Evolutionary conservation across 1,139 yeast species (phyloP).

Genomic region (Spencermartinsiella ligniputridi): DNA sequence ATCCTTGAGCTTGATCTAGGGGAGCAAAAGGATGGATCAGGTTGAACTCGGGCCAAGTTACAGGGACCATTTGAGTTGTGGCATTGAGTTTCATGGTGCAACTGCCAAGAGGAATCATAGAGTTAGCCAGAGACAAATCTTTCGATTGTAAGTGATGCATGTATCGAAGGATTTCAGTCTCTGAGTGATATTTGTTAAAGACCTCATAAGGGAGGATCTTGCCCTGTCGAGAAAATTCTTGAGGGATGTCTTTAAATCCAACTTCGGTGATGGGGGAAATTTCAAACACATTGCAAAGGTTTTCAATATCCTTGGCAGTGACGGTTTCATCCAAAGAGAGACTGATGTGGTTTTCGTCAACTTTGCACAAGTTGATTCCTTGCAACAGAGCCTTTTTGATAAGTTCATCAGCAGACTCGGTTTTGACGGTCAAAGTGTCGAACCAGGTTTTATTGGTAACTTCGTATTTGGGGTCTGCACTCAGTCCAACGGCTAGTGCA

Average conservation of each 20-base stretch:
- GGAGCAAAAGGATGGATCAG: constrained; percentile 93
- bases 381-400: constrained; percentile 56
- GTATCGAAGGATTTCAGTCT: constrained; percentile 90
- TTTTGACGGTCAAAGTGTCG: constrained; percentile 75
- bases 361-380: constrained; percentile 74
- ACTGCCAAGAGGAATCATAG: constrained; percentile 96
- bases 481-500: constrained; percentile 58
- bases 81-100: constrained; percentile 98
- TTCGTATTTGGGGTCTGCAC: constrained; percentile 18
- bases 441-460: constrained; percentile 66
- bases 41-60: constrained; percentile 91
- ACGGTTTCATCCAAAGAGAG: constrained; percentile 86
- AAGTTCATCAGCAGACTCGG: constrained; percentile 53
- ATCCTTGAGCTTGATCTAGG: constrained; percentile 78
- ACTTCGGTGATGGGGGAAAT: constrained; percentile 15
- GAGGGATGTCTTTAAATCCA: constrained; percentile 33
- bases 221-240: constrained; percentile 55
- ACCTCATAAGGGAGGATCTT: constrained; percentile 66
- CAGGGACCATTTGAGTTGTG: constrained; percentile 90
- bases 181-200: constrained; percentile 85
- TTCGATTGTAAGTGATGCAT: constrained; percentile 78
- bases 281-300: constrained; percentile 39
- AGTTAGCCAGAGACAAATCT: constrained; percentile 88
- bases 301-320: constrained; percentile 53
- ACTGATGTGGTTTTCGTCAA: constrained; percentile 57